These are phyloP conservation scores for Cladophialophora yegresii DNA, from an alignment of 2,329 filamentous ascomycete genomes.

Conservation along the genomic window DNA sequence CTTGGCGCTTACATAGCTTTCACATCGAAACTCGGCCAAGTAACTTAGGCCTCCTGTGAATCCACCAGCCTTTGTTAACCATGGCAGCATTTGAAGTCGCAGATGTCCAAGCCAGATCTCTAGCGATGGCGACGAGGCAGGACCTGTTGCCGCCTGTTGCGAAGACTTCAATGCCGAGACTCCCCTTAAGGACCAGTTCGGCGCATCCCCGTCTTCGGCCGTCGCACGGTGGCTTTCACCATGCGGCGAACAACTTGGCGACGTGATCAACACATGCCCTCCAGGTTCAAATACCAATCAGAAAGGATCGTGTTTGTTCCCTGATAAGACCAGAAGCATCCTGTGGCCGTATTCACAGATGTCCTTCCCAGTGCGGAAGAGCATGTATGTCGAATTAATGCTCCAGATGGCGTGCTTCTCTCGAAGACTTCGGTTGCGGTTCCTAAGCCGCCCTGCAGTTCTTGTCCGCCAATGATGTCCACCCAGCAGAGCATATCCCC, in stretches of 20 bases:
- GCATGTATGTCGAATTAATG: slow-evolving; percentile 13
- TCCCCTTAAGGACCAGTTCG: background rate
- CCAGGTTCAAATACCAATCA: slow-evolving; percentile 3
- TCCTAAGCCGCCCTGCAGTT: background rate
- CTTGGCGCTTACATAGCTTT: background rate
- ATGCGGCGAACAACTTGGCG: background rate
- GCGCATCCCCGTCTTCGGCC: background rate
- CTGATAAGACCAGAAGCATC: background rate
- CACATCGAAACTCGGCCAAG: background rate
- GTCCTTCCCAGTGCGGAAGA: slow-evolving; percentile 10
- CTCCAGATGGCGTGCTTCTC: slow-evolving; percentile 16
- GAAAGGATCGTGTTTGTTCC: background rate
- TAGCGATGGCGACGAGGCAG: background rate
- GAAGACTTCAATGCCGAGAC: background rate
- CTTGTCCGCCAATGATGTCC: slow-evolving; percentile 7
- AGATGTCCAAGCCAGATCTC: background rate
- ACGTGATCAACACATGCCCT: background rate
- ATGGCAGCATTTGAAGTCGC: background rate
- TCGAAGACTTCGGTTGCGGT: slow-evolving; percentile 7
- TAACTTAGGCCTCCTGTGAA: background rate
- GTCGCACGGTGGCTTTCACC: background rate
- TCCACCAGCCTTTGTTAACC: background rate
- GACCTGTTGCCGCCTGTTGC: background rate
- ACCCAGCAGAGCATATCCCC: background rate
- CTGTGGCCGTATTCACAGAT: background rate